A percentile compares a stretch with the other conserved stretches of the same genome.
phyloP scores from a whole-genome alignment of 179 eudicot species.

The Kewa caespitosa region DNA sequence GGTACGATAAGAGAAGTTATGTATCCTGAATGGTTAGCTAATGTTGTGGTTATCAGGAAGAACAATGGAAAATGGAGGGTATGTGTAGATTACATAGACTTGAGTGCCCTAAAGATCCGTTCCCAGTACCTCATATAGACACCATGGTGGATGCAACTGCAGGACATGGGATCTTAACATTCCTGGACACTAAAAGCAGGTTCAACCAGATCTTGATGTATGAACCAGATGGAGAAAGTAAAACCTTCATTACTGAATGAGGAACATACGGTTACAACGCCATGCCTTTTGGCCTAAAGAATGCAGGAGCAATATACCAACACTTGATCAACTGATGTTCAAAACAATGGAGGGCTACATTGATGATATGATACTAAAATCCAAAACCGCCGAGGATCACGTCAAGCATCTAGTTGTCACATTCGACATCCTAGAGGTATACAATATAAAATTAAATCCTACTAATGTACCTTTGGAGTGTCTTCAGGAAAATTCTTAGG shows the following conservation, averaged over 20 bases:
- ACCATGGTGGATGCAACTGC: neutral
- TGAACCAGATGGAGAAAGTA: neutral
- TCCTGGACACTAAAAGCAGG: neutral
- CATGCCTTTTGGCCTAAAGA: too few relatives aligned
- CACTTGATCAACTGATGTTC: neutral
- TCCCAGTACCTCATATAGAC: neutral
- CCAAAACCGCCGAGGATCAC: neutral
- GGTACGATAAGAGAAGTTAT: too few relatives aligned
- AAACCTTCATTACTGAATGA: neutral
- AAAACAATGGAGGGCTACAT: neutral
- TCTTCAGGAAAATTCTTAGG: too few relatives aligned
- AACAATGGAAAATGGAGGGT: neutral
- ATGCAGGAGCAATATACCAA: too few relatives aligned
- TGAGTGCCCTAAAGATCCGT: neutral
- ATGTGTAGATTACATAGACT: too few relatives aligned
- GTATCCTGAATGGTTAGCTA: neutral
- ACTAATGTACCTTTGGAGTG: neutral
- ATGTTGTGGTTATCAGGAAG: neutral
- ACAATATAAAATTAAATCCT: neutral
- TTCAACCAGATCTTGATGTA: neutral
- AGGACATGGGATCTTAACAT: too few relatives aligned
- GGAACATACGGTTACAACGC: neutral
- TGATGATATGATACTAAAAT: neutral
- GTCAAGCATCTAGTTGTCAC: neutral
- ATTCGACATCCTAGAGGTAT: neutral